phyloP scores from a whole-genome alignment of 768 basidiomycete genomes.

The Symmetrospora coprosmae region DNA sequence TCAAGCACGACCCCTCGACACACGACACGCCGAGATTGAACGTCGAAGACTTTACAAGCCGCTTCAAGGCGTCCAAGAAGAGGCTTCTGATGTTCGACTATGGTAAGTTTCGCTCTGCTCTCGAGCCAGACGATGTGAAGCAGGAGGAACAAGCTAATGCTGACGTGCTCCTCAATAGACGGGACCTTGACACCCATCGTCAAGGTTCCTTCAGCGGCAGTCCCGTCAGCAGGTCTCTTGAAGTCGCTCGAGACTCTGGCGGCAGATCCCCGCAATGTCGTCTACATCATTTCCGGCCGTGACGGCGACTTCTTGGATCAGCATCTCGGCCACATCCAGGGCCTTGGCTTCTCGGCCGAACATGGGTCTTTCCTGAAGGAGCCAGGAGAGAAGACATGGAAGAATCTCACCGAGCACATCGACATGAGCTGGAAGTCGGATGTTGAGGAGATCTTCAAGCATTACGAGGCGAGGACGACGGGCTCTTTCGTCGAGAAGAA shows the following conservation, averaged over 20 bases:
- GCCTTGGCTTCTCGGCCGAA: slow-evolving; percentile 84
- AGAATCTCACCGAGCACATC: slow-evolving; percentile 72
- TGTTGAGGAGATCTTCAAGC: slow-evolving; percentile 79
- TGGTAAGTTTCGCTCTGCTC: not conserved
- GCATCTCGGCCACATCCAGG: slow-evolving; percentile 69
- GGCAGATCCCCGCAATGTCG: slow-evolving; percentile 70
- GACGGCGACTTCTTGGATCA: slow-evolving; percentile 82
- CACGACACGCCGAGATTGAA: slow-evolving; percentile 74
- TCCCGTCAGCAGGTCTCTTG: slow-evolving; percentile 61
- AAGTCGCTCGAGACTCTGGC: slow-evolving; percentile 57
- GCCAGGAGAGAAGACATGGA: slow-evolving; percentile 56
- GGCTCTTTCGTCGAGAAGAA: slow-evolving; percentile 94
- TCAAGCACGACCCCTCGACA: slow-evolving; percentile 63
- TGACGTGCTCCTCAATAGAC: slow-evolving; percentile 38
- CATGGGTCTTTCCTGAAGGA: slow-evolving; percentile 83
- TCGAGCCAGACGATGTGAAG: not conserved
- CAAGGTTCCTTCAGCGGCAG: slow-evolving; percentile 74
- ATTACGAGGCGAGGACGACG: slow-evolving; percentile 55
- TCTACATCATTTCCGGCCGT: slow-evolving; percentile 94
- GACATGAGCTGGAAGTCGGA: slow-evolving; percentile 98
- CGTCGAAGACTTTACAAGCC: slow-evolving; percentile 45
- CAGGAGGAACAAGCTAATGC: not conserved
- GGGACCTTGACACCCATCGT: slow-evolving; percentile 96
- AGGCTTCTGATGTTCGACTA: slow-evolving; percentile 90
- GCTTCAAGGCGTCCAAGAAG: slow-evolving; percentile 60